phyloP scores from a whole-genome alignment of 2,329 filamentous ascomycete species.

The Penicillium vulpinum region DNA sequence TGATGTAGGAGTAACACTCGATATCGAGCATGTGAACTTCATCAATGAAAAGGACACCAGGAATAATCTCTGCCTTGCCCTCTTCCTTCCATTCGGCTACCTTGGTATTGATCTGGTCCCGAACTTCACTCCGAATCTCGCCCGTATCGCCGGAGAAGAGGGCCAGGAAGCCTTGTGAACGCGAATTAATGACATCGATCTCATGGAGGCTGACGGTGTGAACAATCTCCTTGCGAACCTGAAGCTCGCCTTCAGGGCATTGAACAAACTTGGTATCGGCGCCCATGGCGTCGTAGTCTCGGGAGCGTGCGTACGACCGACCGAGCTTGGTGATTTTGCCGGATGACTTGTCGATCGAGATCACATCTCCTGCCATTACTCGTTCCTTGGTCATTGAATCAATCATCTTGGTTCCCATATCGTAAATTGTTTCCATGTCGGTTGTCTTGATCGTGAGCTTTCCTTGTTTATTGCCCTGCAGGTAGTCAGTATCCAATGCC shows the following conservation, averaged over 20 bases:
- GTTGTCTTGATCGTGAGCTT: slow-evolving; percentile 99
- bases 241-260: slow-evolving; percentile 94
- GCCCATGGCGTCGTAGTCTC: slow-evolving; percentile 99
- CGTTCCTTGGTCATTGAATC: slow-evolving; percentile 99
- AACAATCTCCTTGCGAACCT: slow-evolving; percentile 94
- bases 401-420: slow-evolving; percentile 99
- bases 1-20: slow-evolving; percentile 98
- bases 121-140: slow-evolving; percentile 94
- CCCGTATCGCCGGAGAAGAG: slow-evolving; percentile 98
- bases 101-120: slow-evolving; percentile 99
- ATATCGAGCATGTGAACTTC: slow-evolving; percentile 99
- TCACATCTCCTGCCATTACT: slow-evolving; percentile 97
- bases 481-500: slow-evolving; percentile 6
- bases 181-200: slow-evolving; percentile 98
- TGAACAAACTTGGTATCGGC: slow-evolving; percentile 97
- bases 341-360: slow-evolving; percentile 97
- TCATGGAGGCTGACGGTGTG: slow-evolving; percentile 97
- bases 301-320: slow-evolving; percentile 87
- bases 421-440: slow-evolving; percentile 99
- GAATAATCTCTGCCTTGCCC: slow-evolving; percentile 97
- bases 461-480: slow-evolving; percentile 85
- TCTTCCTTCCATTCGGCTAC: slow-evolving; percentile 99
- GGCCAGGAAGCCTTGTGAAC: slow-evolving; percentile 96
- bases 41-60: slow-evolving; percentile 95
- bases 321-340: slow-evolving; percentile 98